Conservation (phyloP, 345 rosid species). For the Eucalyptus rudis region DNA sequence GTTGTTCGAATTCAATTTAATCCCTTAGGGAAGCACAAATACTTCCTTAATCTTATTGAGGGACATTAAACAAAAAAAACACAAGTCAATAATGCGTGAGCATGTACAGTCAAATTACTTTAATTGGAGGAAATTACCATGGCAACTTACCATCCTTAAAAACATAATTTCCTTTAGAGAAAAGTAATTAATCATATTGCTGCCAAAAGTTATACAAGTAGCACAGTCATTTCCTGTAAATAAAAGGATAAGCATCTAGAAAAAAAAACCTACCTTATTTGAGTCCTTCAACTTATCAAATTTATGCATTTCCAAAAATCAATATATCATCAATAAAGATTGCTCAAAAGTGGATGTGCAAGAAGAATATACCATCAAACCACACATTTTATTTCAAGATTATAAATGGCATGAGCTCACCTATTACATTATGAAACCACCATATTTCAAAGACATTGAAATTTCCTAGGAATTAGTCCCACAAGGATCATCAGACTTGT, state of each 20-base stretch:
- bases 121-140: not conserved
- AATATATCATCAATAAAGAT: not conserved
- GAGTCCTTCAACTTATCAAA: too few relatives aligned
- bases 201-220: too few relatives aligned
- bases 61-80: not conserved
- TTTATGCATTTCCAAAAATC: too few relatives aligned
- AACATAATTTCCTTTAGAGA: not conserved
- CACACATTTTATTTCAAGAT: not conserved
- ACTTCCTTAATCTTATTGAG: not conserved
- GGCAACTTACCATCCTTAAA: not conserved
- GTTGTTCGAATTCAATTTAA: not conserved
- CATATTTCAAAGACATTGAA: not conserved
- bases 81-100: not conserved
- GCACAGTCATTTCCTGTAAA: too few relatives aligned
- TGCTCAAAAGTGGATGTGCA: not conserved
- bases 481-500: not conserved
- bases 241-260: too few relatives aligned
- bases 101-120: not conserved
- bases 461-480: not conserved
- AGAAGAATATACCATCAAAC: not conserved
- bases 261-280: too few relatives aligned
- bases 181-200: too few relatives aligned
- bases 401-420: not conserved
- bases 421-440: not conserved
- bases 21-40: not conserved